Evolutionary conservation across 2,329 filamentous ascomycete genomes (phyloP), one percentile per base, ranked within the genome.

Genomic region (Monilinia fructicola): DNA sequence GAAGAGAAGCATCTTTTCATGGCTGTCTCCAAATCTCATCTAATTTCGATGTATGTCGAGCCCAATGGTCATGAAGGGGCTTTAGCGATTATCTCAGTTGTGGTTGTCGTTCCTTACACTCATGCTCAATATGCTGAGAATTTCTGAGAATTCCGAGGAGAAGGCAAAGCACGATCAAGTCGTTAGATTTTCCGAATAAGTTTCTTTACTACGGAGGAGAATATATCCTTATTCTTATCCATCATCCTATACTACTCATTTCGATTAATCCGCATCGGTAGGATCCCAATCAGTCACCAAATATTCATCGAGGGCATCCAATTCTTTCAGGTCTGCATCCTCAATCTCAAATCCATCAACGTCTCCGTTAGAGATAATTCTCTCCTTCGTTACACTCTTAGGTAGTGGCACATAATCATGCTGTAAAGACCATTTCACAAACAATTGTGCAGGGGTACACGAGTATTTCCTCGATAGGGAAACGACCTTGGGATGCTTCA

Each of bases 391-490:
- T 28, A 84, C 81, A 75, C 89, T 92, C 82, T 95, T 93, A 5
- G 90, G 90, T 69, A 93, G 78, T 5, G 89, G 87, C 54, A 92
- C 85, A 72, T 88, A 88, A 46, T 85, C 87, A 74, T 92, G 85
- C 76, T 95, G 91, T 70, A 94, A 77, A 65, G 86, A 89, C 91
- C 91, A 95, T 65, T 90, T 79, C 56, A 96, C 83, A 76, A 95
- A 79, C 46, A 96, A 79, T 77, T 95, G 91, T 4, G 87, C 90
- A 1, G 88, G 84, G 0, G 87, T 88, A 75, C 88, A 91, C 0
- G 77, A 78, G 77, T 95, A 91, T 76, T 90, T 90, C 73, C 84
- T 82, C 4, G 89, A 82, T 35, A 95, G 75, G 18, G 81, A 77
- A 2, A 83, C 77, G 70, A 95, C 84, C 2, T 81, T 84, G 0